Percentiles rank a stretch among this genome's conserved stretches.
Evolutionary conservation across 805 yeast genomes (phyloP).

Genomic region (Kluyveromyces siamensis): DNA sequence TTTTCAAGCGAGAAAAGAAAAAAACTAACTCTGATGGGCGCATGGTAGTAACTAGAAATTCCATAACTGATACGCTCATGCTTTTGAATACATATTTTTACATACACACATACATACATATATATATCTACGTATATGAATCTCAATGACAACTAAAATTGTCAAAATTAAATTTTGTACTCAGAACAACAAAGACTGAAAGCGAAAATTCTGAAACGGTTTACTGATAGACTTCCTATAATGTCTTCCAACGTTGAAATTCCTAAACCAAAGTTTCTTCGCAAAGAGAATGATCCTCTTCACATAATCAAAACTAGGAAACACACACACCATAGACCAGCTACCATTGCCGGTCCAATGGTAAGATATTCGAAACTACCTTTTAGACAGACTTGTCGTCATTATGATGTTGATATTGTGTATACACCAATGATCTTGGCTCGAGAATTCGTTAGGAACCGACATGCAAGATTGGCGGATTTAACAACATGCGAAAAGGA

Average conservation of each 20-base stretch:
- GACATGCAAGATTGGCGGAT: slow-evolving; percentile 71
- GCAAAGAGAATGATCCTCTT: slow-evolving; percentile 43
- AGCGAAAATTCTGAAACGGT: not conserved
- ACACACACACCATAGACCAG: slow-evolving; percentile 41
- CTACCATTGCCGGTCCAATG: slow-evolving; percentile 85
- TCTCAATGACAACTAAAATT: not conserved
- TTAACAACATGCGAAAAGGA: slow-evolving; percentile 72
- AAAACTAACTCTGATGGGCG: not conserved
- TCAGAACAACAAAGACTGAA: not conserved
- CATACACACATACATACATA: not conserved
- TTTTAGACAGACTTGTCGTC: slow-evolving; percentile 70
- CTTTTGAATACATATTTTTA: too few relatives aligned
- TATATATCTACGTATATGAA: not conserved
- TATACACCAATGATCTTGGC: slow-evolving; percentile 97
- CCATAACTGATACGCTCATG: too few relatives aligned
- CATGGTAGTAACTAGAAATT: too few relatives aligned
- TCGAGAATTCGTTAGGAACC: slow-evolving; percentile 83
- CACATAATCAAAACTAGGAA: slow-evolving; percentile 40
- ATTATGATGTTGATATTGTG: slow-evolving; percentile 69
- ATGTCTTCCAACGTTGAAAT: slow-evolving; percentile 1
- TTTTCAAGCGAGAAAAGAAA: not conserved
- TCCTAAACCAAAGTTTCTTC: slow-evolving; percentile 24
- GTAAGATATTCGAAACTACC: slow-evolving; percentile 93
- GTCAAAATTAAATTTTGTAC: too few relatives aligned
- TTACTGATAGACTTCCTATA: not conserved